Percentiles rank a stretch among this genome's conserved stretches.
phyloP scores from a whole-genome alignment of 306 rosid genomes.

The Herpetospermum pedunculosum region DNA sequence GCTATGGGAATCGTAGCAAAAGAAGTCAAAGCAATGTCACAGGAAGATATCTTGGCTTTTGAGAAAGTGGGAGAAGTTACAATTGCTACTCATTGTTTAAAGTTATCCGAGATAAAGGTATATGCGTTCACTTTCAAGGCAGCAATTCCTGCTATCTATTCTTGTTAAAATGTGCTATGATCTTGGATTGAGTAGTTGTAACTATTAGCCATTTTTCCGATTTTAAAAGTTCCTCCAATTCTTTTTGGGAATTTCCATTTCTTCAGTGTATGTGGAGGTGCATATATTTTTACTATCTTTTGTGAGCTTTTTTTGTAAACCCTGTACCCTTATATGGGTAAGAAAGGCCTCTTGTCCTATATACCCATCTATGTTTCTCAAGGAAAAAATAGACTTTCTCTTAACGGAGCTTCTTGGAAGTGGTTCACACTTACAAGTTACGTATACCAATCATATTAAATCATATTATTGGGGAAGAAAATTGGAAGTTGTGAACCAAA shows the following conservation, averaged over 20 bases:
- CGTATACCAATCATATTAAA: not conserved
- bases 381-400: not conserved
- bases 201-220: no score
- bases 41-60: conserved; percentile 73
- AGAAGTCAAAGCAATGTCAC: conserved; percentile 78
- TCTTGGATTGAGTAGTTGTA: not conserved
- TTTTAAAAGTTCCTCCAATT: no score
- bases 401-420: not conserved
- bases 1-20: conserved; percentile 76
- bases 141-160: not conserved
- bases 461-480: not conserved
- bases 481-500: not conserved
- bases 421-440: not conserved
- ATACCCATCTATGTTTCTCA: not conserved
- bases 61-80: conserved; percentile 71
- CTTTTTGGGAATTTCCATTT: no score
- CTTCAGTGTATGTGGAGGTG: no score
- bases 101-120: conserved; percentile 80
- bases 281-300: not conserved
- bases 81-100: conserved; percentile 63
- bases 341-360: not conserved
- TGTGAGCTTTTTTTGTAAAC: not conserved
- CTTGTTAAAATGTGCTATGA: not conserved
- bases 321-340: not conserved
- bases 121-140: conserved; percentile 12